A percentile compares a stretch with the other conserved stretches of the same genome.
phyloP scores from a whole-genome alignment of 768 basidiomycete genomes.

The Boletus sp. region DNA sequence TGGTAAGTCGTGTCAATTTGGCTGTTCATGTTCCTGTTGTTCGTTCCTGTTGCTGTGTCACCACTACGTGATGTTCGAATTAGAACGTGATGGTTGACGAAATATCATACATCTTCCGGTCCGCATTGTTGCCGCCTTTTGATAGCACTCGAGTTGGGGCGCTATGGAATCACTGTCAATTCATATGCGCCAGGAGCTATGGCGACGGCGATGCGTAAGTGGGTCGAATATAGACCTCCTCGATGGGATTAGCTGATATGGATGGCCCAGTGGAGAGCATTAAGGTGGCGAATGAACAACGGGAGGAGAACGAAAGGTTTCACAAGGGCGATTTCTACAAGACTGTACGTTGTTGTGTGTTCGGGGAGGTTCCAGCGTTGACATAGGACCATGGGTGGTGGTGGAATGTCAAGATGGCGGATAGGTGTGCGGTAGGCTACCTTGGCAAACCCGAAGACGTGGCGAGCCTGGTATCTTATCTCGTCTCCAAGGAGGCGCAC shows the following conservation, averaged over 20 bases:
- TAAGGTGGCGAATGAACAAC: background rate
- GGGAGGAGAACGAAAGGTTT: background rate
- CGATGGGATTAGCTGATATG: background rate
- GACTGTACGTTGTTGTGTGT: background rate
- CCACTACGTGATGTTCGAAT: slow-evolving; percentile 1
- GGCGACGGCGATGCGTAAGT: slow-evolving; percentile 25
- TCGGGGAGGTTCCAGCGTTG: background rate
- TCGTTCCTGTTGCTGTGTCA: background rate
- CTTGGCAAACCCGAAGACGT: slow-evolving; percentile 20
- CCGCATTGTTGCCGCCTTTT: slow-evolving; percentile 9
- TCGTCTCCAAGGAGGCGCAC: slow-evolving; percentile 30
- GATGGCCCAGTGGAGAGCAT: background rate
- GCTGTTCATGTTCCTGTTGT: background rate
- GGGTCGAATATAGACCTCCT: background rate
- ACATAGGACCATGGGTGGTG: background rate
- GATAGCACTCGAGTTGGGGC: slow-evolving; percentile 28
- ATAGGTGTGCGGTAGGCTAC: slow-evolving; percentile 6
- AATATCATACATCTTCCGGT: background rate
- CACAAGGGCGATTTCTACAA: background rate
- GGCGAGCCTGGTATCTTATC: slow-evolving; percentile 29
- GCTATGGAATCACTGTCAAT: slow-evolving; percentile 27
- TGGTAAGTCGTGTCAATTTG: slow-evolving; percentile 6
- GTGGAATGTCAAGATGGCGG: background rate
- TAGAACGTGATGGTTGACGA: slow-evolving; percentile 2
- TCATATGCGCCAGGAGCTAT: slow-evolving; percentile 31